These are phyloP conservation scores for Suillus subluteus DNA, from an alignment of 768 basidiomycete species.

Conservation along the genomic window DNA sequence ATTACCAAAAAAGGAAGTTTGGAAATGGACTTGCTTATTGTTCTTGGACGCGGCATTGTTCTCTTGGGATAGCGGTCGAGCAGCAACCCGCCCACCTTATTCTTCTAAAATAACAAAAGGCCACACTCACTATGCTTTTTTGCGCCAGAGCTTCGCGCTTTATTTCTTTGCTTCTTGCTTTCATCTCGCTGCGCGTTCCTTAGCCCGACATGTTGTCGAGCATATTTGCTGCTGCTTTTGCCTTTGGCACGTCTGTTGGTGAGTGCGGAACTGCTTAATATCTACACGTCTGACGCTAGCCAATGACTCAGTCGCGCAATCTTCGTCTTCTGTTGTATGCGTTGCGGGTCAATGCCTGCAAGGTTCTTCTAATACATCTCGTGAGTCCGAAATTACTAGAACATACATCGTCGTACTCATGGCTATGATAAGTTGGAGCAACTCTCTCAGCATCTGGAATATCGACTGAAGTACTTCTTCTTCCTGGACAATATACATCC, in stretches of 20 bases:
- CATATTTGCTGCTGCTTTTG: slow-evolving; percentile 39
- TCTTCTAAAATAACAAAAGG: slow-evolving; percentile 32
- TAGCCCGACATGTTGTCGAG: slow-evolving; percentile 43
- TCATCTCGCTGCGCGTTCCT: slow-evolving; percentile 26
- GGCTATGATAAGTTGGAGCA: slow-evolving; percentile 60
- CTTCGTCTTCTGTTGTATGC: slow-evolving; percentile 67
- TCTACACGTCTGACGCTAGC: slow-evolving; percentile 9
- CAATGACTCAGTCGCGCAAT: slow-evolving; percentile 52
- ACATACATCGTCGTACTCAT: slow-evolving; percentile 14
- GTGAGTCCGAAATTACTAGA: slow-evolving; percentile 44
- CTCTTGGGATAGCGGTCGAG: slow-evolving; percentile 14
- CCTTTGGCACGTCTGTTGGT: slow-evolving; percentile 45
- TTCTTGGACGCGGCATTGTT: slow-evolving; percentile 27
- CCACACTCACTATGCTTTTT: slow-evolving; percentile 20
- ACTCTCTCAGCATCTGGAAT: slow-evolving; percentile 59
- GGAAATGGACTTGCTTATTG: slow-evolving; percentile 27
- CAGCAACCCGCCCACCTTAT: slow-evolving; percentile 30
- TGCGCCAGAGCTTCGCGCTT: slow-evolving; percentile 28
- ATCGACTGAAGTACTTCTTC: slow-evolving; percentile 59
- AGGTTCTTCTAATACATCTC: slow-evolving; percentile 73
- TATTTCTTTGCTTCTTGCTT: slow-evolving; percentile 21
- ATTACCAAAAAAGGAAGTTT: slow-evolving; percentile 14
- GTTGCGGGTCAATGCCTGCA: slow-evolving; percentile 89
- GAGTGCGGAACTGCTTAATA: slow-evolving; percentile 17
- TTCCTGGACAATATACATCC: slow-evolving; percentile 78